A percentile compares a stretch with the other conserved stretches of the same genome.
phyloP scores from a whole-genome alignment of 1,139 yeast species.

The Taphrina flavorubra region DNA sequence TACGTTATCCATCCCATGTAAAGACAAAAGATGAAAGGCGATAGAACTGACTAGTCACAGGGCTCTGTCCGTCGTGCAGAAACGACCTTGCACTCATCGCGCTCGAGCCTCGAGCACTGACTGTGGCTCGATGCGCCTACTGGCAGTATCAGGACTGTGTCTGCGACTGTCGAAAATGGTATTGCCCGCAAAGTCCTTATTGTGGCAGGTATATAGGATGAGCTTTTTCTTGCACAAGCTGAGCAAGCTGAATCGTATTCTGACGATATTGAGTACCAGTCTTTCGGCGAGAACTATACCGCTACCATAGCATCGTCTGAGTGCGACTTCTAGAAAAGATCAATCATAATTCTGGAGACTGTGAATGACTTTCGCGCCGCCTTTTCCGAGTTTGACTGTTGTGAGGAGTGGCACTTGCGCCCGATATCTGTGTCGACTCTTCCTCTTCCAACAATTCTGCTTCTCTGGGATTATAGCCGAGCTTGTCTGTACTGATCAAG shows the following conservation, averaged over 20 bases:
- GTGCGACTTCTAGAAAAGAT: no score
- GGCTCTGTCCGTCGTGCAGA: neutral
- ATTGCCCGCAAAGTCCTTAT: constrained; percentile 5
- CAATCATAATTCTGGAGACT: constrained; percentile 10
- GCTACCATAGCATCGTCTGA: no score
- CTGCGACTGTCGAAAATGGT: constrained; percentile 8
- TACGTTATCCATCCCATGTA: neutral
- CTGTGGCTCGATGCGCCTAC: neutral
- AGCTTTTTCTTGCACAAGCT: neutral
- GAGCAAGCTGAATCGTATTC: neutral
- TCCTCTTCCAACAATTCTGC: neutral
- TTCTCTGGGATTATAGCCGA: constrained; percentile 6
- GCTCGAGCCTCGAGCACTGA: neutral
- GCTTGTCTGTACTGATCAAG: constrained; percentile 11
- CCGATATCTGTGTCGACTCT: neutral
- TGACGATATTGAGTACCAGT: no score
- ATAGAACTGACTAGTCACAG: neutral
- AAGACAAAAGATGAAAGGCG: neutral
- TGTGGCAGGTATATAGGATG: neutral
- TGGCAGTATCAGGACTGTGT: neutral
- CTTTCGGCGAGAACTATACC: no score
- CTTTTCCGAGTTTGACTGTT: neutral
- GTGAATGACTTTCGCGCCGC: neutral
- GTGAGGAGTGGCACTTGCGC: neutral
- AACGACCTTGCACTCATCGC: neutral